Base-by-base conservation (phyloP, 108 stramenopile genomes). In the Nitzschia putrida region DNA sequence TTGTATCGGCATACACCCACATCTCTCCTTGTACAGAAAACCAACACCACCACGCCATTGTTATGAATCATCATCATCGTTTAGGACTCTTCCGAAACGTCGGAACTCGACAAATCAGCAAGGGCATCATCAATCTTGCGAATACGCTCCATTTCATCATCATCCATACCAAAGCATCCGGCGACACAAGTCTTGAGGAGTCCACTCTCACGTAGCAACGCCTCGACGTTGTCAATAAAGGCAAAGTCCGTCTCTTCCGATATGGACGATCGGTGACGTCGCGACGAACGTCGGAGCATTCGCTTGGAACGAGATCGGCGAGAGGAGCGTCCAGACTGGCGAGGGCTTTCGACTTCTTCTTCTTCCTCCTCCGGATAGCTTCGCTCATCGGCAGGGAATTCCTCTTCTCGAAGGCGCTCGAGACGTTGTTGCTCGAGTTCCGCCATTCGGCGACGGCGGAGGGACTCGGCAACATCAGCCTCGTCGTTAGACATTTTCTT, bases 401-500 rank as follows among this genome's bases (percentile, higher is more conserved):
- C 22, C 45, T 63, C 44, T 1, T 63, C 12, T 4, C 47, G 47
- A 6, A 49, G 47, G 2, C 47, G 47, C 2, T 44, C 61, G 11
- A 63, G 14, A 2, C 61, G 61, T 22, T 45, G 13, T 47, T 47
- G 61, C 24, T 63, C 61, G 10, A 18, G 18, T 44, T 63, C 38
- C 23, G 16, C 44, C 42, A 63, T 5, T 0, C 61, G 61, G 16
- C 61, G 61, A 4, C 16, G 20, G 43, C 61, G 16, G 20, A 63
- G 23, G 8, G 10, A n/a, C 23, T 63, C 61, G n/a, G 38, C 42
- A 45, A 63, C 43, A n/a, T n/a, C 16, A 23, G 43, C 22, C 44
- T 63, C 61, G 4, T 63, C 61, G 29, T 21, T 23, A 0, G 61
- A 63, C 8, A 63, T 10, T 21, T 47, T 26, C 61, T 63, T 63